Conservation (phyloP, 2,329 filamentous ascomycete species). For the Byssochlamys sp. region DNA sequence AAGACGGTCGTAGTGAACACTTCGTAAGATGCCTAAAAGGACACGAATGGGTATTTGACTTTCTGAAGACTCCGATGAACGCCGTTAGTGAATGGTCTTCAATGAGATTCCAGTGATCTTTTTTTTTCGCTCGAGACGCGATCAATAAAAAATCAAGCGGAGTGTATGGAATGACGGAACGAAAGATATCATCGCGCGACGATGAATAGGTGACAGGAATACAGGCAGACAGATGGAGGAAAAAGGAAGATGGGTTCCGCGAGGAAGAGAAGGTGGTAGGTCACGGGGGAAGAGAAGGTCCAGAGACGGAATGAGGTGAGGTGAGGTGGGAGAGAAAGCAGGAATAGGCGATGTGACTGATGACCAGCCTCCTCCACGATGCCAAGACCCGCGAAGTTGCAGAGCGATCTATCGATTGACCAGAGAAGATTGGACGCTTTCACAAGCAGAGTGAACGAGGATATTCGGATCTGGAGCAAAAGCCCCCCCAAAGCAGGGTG, state of each 20-base stretch:
- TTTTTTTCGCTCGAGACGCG: background rate
- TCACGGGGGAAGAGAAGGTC: conserved; percentile 2
- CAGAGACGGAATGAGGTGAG: conserved; percentile 12
- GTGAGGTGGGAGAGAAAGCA: conserved; percentile 1
- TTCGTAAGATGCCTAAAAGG: conserved; percentile 18
- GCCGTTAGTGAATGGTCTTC: conserved; percentile 7
- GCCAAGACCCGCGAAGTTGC: conserved; percentile 6
- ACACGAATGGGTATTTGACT: conserved; percentile 20
- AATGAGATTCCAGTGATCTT: background rate
- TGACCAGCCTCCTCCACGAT: conserved; percentile 2
- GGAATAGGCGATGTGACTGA: background rate
- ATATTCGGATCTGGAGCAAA: background rate
- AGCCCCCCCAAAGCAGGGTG: background rate
- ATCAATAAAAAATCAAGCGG: background rate
- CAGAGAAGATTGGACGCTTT: background rate
- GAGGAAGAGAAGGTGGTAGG: background rate
- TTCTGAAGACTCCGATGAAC: conserved; percentile 5
- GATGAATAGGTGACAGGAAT: background rate
- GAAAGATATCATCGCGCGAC: background rate
- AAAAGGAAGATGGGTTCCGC: background rate
- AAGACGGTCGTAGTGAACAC: conserved; percentile 24
- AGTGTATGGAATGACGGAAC: background rate
- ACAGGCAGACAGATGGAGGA: background rate
- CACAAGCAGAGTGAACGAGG: background rate
- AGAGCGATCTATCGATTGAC: background rate